Evolutionary conservation across 108 stramenopile species (phyloP), one percentile per base, ranked within the genome.

Genomic region (Schizochytrium sp.): DNA sequence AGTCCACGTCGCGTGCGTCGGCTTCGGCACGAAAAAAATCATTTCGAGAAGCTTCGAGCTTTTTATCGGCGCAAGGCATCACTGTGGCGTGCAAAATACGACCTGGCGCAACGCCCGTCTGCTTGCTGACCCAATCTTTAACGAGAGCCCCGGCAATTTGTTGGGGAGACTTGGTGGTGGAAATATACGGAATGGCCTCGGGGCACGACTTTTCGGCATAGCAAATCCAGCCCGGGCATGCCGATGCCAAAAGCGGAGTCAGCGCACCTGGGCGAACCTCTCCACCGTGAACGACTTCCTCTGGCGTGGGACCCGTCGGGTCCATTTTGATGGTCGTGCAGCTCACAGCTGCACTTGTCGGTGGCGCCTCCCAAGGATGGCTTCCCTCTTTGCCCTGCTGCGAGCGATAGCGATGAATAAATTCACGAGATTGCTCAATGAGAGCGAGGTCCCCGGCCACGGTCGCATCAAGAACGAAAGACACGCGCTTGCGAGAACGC

Each of bases 1-100:
- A 89, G 92, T 99, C 97, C n/a, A 99, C 97, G 88, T 97, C 97
- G 18, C 91, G 89, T 51, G 90, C 88, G 63, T 89, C 58, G 4
- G 90, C 89, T 21, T 89, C 89, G 29, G 87, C 72, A 41, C 92
- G 91, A 55, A 89, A 88, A 92, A 97, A 95, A 88, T 97, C 98
- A 71, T 93, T 92, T 47, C 99, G 95, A 19, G 96, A 95, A 8
- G 98, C 98, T 95, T 99, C 99, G 43, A 99, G 91, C 93, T 99
- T 99, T 89, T 99, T 99, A 92, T 99, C 99, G 89, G 97, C 97
- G 94, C 99, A 99, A 18, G 98, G 98, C 96, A 96, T 96, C 83
- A 99, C 93, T 12, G 97, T 96, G 44, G 94, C 90, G 91, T 60
- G 60, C 72, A 29, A 89, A 5, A 91, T 57, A 41, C 21, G 19